A percentile compares a stretch with the other conserved stretches of the same genome.
Evolutionary conservation across 148 eudicot genomes (phyloP).

Genomic region (Suaeda aralocaspica): DNA sequence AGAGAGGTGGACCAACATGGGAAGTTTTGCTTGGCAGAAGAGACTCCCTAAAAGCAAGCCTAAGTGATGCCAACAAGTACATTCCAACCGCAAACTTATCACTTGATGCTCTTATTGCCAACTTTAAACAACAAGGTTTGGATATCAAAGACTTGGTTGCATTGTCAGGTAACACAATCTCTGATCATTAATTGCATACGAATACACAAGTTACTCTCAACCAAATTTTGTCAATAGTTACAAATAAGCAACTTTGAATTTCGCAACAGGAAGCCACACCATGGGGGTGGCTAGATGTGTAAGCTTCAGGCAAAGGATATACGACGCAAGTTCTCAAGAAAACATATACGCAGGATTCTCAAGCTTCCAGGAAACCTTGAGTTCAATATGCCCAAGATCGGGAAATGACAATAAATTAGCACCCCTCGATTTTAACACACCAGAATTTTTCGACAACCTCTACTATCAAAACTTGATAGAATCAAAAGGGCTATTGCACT

Average conservation of each 20-base stretch:
- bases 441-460: slow-evolving; percentile 50
- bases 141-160: slow-evolving; percentile 63
- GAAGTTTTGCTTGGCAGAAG: slow-evolving; percentile 59
- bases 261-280: slow-evolving; percentile 56
- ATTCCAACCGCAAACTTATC: slow-evolving; percentile 64
- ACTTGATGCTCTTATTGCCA: slow-evolving; percentile 52
- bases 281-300: slow-evolving; percentile 61
- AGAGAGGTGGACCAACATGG: slow-evolving; percentile 89
- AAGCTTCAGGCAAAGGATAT: slow-evolving; percentile 59
- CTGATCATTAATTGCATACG: not conserved
- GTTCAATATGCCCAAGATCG: slow-evolving; percentile 41
- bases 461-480: slow-evolving; percentile 48
- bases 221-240: not conserved
- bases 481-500: slow-evolving; percentile 46
- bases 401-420: slow-evolving; percentile 37
- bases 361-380: slow-evolving; percentile 27
- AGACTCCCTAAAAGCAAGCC: slow-evolving; percentile 61
- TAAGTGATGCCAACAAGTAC: slow-evolving; percentile 54
- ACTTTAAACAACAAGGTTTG: slow-evolving; percentile 56
- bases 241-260: not conserved
- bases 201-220: too few relatives aligned
- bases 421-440: slow-evolving; percentile 43
- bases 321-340: slow-evolving; percentile 36
- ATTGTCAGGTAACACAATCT: slow-evolving; percentile 48
- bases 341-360: slow-evolving; percentile 27